A percentile compares a stretch with the other conserved stretches of the same genome.
These are phyloP conservation scores for Backusella westeae DNA, from an alignment of 192 early-diverging fungal species.

Conservation along the genomic window DNA sequence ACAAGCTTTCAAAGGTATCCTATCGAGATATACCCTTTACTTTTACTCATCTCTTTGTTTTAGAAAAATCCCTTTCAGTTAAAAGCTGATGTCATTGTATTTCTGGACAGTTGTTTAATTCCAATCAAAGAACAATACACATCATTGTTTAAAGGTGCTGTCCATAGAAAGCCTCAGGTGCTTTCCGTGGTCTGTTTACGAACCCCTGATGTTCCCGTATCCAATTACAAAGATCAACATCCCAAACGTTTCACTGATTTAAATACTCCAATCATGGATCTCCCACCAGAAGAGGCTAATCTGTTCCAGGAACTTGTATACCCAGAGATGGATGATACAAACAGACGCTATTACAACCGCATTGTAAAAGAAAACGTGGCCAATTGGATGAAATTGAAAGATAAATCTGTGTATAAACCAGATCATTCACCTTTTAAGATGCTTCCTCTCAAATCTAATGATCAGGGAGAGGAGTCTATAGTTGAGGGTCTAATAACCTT, in stretches of 20 bases:
- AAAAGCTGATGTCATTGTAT: not conserved
- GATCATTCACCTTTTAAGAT: not conserved
- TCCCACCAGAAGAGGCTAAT: not conserved
- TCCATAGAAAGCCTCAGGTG: not conserved
- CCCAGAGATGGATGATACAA: not conserved
- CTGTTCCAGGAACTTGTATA: not conserved
- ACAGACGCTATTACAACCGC: not conserved
- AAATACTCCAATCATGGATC: not conserved
- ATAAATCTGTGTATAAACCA: not conserved
- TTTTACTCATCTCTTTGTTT: not conserved
- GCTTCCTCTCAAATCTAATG: not conserved
- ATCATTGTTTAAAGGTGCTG: not conserved
- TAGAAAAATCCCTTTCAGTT: not conserved
- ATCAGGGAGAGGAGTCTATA: not conserved
- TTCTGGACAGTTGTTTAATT: not conserved
- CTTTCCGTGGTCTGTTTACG: not conserved
- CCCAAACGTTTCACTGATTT: not conserved
- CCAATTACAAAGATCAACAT: not conserved
- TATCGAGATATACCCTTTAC: too few species aligned
- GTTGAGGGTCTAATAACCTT: not conserved
- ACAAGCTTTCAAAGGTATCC: too few species aligned
- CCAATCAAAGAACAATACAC: not conserved
- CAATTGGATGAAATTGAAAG: not conserved
- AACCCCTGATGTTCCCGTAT: not conserved
- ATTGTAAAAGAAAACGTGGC: not conserved